phyloP scores from a whole-genome alignment of 129 eudicot species.

The Daucus carota region DH1_v3.0 NC_030386.2:33882001-33882500 shows the following conservation, averaged over 20 bases:
- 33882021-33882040: neutral
- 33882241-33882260: constrained; percentile 69
- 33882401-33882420: neutral
- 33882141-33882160: neutral
- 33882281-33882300: constrained; percentile 51
- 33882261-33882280: constrained; percentile 41
- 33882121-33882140: neutral
- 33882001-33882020: neutral
- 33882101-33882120: neutral
- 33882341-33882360: neutral
- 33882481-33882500: no score
- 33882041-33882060: neutral
- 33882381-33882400: neutral
- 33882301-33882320: constrained; percentile 71
- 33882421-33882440: neutral
- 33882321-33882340: constrained; percentile 66
- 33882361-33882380: neutral
- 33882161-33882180: neutral
- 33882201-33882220: constrained; percentile 60
- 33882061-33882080: neutral
- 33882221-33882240: constrained; percentile 76
- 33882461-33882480: no score
- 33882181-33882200: constrained; percentile 49
- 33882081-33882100: neutral
- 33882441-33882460: neutral